Evolutionary conservation across 2,329 filamentous ascomycete species (phyloP), one percentile per base, ranked within the genome.

Genomic region (Colletotrichum incanum): DNA sequence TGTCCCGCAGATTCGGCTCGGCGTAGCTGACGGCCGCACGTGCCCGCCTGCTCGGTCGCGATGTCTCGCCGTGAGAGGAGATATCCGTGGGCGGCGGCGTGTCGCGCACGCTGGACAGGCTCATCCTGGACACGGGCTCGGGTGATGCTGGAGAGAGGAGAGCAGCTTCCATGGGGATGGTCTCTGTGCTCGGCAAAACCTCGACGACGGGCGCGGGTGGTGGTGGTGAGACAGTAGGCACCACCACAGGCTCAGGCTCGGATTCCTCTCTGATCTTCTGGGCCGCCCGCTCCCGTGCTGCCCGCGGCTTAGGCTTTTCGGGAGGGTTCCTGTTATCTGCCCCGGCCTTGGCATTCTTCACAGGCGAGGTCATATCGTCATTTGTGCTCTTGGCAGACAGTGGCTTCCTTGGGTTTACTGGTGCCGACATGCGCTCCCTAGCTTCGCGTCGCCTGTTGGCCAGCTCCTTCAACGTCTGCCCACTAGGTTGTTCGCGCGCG

Each of bases 1-100:
- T 96, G 78, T 92, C 93, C 73, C 93, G 88, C 52, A 96, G 85
- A 77, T 93, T 96, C 1, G 94, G 94, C 80, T 96, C 93, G 14
- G 93, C 93, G 80, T 96, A 96, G 83, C 93, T 96, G 73, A 96
- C 89, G 61, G 91, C 87, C 14, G 89, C 84, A 76, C 92, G 87
- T 59, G 90, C 89, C 74, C 94, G 89, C 75, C 94, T 86, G 76
- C 91, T 92, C 28, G 90, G 89, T 55, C 94, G 88, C 37, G 89
- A 86, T 37, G 88, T 88, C 75, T 92, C 88, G 61, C 88, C 86
- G 45, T 81, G 85, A 9, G 82, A 83, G 9, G 86, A 88, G 45
- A 92, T 87, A 74, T 91, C 88, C 20, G 84, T 80, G 5, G 90
- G 90, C 5, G 90, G 90, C 3, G 90, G 90, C 0, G 90, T 91